phyloP scores from a whole-genome alignment of 768 basidiomycete species.

The Boletus eberwhitei region DNA sequence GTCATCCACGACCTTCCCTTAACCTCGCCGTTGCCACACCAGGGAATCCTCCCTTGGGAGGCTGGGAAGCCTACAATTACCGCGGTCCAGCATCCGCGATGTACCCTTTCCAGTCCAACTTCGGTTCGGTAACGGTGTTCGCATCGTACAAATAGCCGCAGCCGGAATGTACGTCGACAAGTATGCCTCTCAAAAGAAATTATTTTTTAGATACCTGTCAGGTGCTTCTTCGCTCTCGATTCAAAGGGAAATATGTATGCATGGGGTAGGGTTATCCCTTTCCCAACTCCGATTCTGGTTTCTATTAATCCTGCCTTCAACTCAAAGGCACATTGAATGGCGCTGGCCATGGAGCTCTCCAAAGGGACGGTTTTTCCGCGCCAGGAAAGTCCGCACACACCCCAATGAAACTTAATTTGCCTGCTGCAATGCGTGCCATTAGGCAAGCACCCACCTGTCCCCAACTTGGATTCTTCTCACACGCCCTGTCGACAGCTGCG shows the following conservation, averaged over 20 bases:
- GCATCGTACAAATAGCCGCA: conserved; percentile 70
- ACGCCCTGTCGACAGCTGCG: conserved; percentile 51
- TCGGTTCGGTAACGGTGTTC: conserved; percentile 48
- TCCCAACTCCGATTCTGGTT: not conserved
- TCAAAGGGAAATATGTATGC: conserved; percentile 67
- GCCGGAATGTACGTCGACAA: conserved; percentile 68
- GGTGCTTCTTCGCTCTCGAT: conserved; percentile 87
- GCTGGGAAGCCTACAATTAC: conserved; percentile 49
- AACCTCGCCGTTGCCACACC: conserved; percentile 1
- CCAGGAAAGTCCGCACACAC: conserved; percentile 44
- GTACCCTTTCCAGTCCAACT: conserved; percentile 68
- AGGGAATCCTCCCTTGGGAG: conserved; percentile 65
- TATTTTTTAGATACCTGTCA: conserved; percentile 26
- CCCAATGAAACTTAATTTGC: conserved; percentile 60
- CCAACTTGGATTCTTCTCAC: conserved; percentile 8
- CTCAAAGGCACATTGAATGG: conserved; percentile 60
- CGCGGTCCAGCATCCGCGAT: conserved; percentile 31
- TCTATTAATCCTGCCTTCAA: conserved; percentile 24
- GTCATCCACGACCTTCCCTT: not conserved
- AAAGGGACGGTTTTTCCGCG: conserved; percentile 55
- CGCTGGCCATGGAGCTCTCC: conserved; percentile 34
- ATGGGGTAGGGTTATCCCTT: conserved; percentile 60
- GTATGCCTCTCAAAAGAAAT: conserved; percentile 1
- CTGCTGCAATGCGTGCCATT: conserved; percentile 55
- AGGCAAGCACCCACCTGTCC: conserved; percentile 42